Conservation (phyloP, 2,329 filamentous ascomycete genomes). For the Tolypocladium amazonense region DNA sequence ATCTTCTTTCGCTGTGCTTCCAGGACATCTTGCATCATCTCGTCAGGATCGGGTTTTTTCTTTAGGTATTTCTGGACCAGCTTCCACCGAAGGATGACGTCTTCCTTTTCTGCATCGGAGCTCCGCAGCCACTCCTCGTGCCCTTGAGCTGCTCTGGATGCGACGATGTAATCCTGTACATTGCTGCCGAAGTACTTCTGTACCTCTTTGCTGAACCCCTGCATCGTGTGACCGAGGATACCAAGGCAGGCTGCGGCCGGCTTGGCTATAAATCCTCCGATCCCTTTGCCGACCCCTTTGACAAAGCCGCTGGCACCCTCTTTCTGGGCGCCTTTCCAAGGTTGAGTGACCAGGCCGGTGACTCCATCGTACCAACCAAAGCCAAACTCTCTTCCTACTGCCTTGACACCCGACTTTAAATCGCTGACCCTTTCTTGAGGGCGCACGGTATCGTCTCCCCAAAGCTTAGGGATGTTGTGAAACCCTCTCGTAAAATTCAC, state of each 20-base stretch:
- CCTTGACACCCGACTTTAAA: background rate
- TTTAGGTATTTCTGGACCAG: background rate
- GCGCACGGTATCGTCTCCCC: background rate
- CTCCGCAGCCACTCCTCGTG: background rate
- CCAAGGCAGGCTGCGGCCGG: background rate
- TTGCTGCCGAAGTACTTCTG: background rate
- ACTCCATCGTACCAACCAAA: background rate
- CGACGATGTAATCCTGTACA: background rate
- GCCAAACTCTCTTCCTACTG: background rate
- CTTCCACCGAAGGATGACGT: background rate
- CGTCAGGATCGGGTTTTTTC: background rate
- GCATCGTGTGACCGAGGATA: background rate
- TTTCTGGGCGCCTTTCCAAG: background rate
- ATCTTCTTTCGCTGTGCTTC: background rate
- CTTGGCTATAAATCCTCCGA: background rate
- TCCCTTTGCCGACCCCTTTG: background rate
- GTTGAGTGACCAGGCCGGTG: background rate
- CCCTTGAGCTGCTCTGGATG: background rate
- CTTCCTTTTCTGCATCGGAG: background rate
- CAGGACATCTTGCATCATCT: background rate
- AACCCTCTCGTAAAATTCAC: background rate
- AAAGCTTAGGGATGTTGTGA: background rate
- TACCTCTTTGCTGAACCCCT: background rate
- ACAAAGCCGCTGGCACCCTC: background rate
- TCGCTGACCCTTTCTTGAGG: background rate